Base-by-base conservation (phyloP, 192 early-diverging fungal genomes). In the Backusella macrospora region DNA sequence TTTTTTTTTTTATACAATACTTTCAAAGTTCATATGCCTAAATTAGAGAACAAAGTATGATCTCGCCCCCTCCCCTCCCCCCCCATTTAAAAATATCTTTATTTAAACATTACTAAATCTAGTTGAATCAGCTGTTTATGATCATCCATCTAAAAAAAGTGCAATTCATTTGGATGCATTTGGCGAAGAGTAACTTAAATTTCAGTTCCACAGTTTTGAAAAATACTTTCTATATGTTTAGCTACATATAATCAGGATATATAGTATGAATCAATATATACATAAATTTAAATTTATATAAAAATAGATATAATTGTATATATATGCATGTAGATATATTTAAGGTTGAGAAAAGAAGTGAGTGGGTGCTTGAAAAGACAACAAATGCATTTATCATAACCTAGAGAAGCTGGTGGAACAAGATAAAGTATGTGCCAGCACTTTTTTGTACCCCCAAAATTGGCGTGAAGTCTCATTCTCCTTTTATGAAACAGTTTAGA, bases 401-500 rank as follows among this genome's bases (percentile, higher is more conserved):
- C 52, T 9, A 23, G 21, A 18, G 9, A 23, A 18, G 18, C 9
- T 59, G 52, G 52, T 59, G 52, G 9, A 59, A 26, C 18, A 59
- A 23, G 52, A 26, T 59, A 26, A 59, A 59, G 52, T 59, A 59
- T 59, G 52, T 59, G 52, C 23, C 23, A 59, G 23, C 21, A 59
- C 52, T 59, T 26, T 59, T 23, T 59, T 23, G 52, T 23, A 59
- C 52, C 52, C 52, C 52, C 52, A 26, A 26, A 23, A 59, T 59
- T 59, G 52, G 52, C 52, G 52, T 59, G 52, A 59, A n/a, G 21
- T 59, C 52, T 59, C 52, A 59, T 59, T 59, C 52, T 59, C 52
- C 52, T 59, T 59, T 59, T 59, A 68, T 68, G 67, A 68, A 68
- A 68, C 67, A 68, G 42, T 45, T 68, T 68, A 45, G 14, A 23